A percentile compares a stretch with the other conserved stretches of the same genome.
Conservation (phyloP, 129 eudicot species). For the Artemisia argyi region DNA sequence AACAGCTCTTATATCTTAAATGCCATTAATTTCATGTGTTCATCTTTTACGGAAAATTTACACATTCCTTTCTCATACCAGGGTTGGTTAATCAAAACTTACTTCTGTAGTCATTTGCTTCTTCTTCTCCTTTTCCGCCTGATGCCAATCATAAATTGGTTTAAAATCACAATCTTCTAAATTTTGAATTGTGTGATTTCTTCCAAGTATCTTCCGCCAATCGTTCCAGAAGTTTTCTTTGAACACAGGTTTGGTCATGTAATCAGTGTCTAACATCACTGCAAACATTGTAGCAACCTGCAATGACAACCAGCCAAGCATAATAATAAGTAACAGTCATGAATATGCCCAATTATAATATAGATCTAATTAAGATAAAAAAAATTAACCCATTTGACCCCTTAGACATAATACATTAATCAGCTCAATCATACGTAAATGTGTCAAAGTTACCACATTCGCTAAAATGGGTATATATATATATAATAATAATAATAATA, state of each 20-base stretch:
- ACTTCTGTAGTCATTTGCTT: slow-evolving; percentile 93
- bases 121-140: slow-evolving; percentile 93
- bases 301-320: slow-evolving; percentile 22
- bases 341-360: background rate
- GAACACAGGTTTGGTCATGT: slow-evolving; percentile 69
- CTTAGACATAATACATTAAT: background rate
- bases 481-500: no score
- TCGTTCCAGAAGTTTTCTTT: slow-evolving; percentile 84
- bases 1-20: background rate
- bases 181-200: slow-evolving; percentile 71
- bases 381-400: background rate
- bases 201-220: slow-evolving; percentile 92
- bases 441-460: background rate
- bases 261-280: slow-evolving; percentile 92
- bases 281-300: slow-evolving; percentile 99
- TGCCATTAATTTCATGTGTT: background rate
- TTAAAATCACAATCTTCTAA: slow-evolving; percentile 80
- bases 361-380: no score
- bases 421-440: slow-evolving; percentile 1
- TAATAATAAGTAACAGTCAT: slow-evolving; percentile 6
- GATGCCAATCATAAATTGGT: slow-evolving; percentile 98
- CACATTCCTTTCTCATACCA: slow-evolving; percentile 12
- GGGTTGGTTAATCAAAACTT: slow-evolving; percentile 24
- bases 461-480: background rate
- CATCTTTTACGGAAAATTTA: background rate